These are phyloP conservation scores for Metschnikowia similis DNA, from an alignment of 805 yeast genomes.

Conservation along the genomic window DNA sequence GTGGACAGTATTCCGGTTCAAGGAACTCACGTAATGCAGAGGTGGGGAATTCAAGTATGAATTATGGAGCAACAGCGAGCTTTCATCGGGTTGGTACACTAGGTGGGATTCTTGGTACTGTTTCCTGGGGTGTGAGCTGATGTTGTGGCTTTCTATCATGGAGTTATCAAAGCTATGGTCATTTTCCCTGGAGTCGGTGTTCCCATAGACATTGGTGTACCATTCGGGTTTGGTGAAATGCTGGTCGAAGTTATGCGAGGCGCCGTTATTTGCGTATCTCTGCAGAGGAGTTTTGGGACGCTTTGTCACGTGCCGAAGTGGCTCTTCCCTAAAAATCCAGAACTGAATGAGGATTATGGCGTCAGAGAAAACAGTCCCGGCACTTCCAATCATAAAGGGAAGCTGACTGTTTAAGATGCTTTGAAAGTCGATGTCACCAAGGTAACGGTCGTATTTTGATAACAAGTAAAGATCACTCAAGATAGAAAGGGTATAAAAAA, in stretches of 20 bases:
- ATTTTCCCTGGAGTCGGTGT: not conserved
- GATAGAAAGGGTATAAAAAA: slow-evolving; percentile 32
- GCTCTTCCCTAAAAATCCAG: slow-evolving; percentile 18
- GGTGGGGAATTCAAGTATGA: slow-evolving; percentile 14
- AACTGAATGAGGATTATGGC: slow-evolving; percentile 30
- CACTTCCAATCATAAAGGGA: slow-evolving; percentile 19
- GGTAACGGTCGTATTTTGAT: slow-evolving; percentile 12
- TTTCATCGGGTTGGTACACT: slow-evolving; percentile 8
- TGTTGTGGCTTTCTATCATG: not conserved
- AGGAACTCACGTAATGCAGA: slow-evolving; percentile 15
- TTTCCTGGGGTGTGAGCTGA: not conserved
- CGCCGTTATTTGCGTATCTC: not conserved
- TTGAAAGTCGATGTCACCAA: slow-evolving; percentile 11
- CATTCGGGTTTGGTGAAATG: slow-evolving; percentile 37
- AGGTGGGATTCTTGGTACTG: not conserved
- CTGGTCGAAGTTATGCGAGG: not conserved
- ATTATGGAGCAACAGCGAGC: slow-evolving; percentile 9
- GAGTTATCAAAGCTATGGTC: not conserved
- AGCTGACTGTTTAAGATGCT: slow-evolving; percentile 17
- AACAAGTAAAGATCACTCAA: slow-evolving; percentile 27
- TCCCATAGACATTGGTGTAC: slow-evolving; percentile 26
- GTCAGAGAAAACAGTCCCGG: slow-evolving; percentile 28
- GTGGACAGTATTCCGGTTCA: slow-evolving; percentile 4
- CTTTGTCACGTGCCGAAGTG: not conserved
- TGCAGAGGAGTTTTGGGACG: not conserved